Base-by-base conservation (phyloP, 805 yeast genomes). In the Candida montana region DNA sequence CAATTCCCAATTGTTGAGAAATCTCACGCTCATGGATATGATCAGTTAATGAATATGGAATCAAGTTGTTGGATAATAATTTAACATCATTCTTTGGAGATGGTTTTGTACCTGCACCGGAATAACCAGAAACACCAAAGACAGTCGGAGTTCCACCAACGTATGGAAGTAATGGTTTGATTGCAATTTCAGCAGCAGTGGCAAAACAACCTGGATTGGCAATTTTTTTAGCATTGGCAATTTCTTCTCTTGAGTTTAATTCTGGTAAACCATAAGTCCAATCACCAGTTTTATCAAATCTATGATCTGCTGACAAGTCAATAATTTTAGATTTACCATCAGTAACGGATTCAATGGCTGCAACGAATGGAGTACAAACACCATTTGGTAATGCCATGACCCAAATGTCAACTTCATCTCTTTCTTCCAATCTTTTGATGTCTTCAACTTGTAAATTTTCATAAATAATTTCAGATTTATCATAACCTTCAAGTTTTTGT, bases 61-160 rank as follows among this genome's bases (percentile, higher is more conserved):
- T 86, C 60, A 93, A 69, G 67, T 93, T 93, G 67, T 93, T 77
- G 47, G 69, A 65, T 60, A 93, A 72, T 58, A 80, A 71, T 44
- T 79, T 72, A 37, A 83, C 68, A 61, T 93, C 97, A 61, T 93
- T 93, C 69, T 90, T 89, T 47, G 95, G 95, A 12, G 96, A 86
- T 44, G 99, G 99, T 68, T 95, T 93, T 30, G 99, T 90, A 51
- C 99, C 99, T 10, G 99, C 99, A 45, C 99, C 99, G 11, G 99
- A 93, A 63, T 91, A 93, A 37, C 99, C 99, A 37, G 96, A 87
- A 27, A 93, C 93, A 59, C 99, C 99, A 61, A 93, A 93, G 11
- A 91, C 73, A 4, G 88, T 70, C 39, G 99, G 98, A 23, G 74
- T 69, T 28, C 93, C 93, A 12, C 69, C 65, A 31, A 80, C 70